A percentile compares a stretch with the other conserved stretches of the same genome.
These are phyloP conservation scores for Lipomyces japonicus DNA, from an alignment of 805 yeast genomes.

Conservation along the genomic window DNA sequence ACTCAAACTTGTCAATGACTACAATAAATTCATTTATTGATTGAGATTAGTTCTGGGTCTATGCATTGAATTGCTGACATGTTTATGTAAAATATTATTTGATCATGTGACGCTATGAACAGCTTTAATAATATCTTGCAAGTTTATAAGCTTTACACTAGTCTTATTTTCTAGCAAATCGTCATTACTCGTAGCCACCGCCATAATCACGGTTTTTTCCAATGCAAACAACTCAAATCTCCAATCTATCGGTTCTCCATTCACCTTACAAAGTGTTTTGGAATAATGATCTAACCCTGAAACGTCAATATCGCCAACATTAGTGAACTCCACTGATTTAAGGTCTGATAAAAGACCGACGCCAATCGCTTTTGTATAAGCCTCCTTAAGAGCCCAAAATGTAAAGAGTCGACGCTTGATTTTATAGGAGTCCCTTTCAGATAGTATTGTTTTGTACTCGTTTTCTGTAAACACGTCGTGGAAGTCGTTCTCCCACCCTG, in stretches of 20 bases:
- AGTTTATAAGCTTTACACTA: not conserved
- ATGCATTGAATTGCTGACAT: no score
- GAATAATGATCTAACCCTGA: not conserved
- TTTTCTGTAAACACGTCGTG: conserved; percentile 15
- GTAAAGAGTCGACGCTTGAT: conserved; percentile 34
- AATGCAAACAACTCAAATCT: conserved; percentile 18
- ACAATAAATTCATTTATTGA: no score
- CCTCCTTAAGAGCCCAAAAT: conserved; percentile 78
- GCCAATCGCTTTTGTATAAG: conserved; percentile 65
- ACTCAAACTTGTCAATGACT: no score
- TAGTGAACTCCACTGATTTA: conserved; percentile 34
- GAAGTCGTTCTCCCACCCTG: conserved; percentile 17
- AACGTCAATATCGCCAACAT: conserved; percentile 15
- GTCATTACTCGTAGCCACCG: conserved; percentile 16
- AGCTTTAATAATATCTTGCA: conserved; percentile 1
- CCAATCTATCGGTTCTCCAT: conserved; percentile 10
- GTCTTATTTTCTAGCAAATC: conserved; percentile 1
- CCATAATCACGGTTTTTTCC: conserved; percentile 5
- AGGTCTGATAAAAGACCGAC: conserved; percentile 49
- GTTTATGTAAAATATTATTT: no score
- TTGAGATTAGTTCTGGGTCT: no score
- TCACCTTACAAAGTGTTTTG: not conserved
- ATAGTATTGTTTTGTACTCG: conserved; percentile 8
- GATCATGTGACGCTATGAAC: conserved; percentile 2
- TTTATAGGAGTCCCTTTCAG: not conserved